Conservation (phyloP, 495 filamentous ascomycete species). For the Hypomontagnella monticulosa region DNA sequence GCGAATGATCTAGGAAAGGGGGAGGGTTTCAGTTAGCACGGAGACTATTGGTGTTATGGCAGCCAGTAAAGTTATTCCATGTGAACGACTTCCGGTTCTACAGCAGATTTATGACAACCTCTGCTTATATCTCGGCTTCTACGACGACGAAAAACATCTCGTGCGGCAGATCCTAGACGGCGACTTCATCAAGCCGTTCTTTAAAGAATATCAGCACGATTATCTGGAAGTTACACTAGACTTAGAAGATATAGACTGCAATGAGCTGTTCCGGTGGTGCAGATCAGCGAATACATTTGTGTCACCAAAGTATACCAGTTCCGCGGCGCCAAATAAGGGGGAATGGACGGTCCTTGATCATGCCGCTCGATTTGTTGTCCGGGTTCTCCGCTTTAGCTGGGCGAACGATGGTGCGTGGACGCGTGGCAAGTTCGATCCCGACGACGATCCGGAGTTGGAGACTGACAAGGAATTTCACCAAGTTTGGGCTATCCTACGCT, state of each 20-base stretch:
- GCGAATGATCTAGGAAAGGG: no score
- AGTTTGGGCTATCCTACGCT: constrained; percentile 41
- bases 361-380: constrained; percentile 38
- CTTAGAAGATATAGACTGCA: constrained; percentile 25
- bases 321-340: constrained; percentile 10
- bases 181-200: constrained; percentile 39
- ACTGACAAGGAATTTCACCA: constrained; percentile 39
- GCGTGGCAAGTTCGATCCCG: constrained; percentile 37
- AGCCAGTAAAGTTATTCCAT: constrained; percentile 25
- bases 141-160: constrained; percentile 30
- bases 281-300: constrained; percentile 26
- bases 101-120: constrained; percentile 39
- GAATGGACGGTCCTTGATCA: constrained; percentile 40
- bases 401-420: constrained; percentile 42
- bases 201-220: constrained; percentile 36
- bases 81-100: constrained; percentile 32
- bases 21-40: no score
- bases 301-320: constrained; percentile 22
- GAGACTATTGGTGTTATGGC: constrained; percentile 4
- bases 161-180: constrained; percentile 32
- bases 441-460: constrained; percentile 32
- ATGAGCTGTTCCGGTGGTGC: constrained; percentile 30
- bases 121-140: constrained; percentile 38
- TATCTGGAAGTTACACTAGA: constrained; percentile 32
- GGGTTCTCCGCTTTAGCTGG: constrained; percentile 42